Percentiles rank a stretch among this genome's conserved stretches.
Evolutionary conservation across 768 basidiomycete species (phyloP).

Genomic region (Mycena vulgaris): DNA sequence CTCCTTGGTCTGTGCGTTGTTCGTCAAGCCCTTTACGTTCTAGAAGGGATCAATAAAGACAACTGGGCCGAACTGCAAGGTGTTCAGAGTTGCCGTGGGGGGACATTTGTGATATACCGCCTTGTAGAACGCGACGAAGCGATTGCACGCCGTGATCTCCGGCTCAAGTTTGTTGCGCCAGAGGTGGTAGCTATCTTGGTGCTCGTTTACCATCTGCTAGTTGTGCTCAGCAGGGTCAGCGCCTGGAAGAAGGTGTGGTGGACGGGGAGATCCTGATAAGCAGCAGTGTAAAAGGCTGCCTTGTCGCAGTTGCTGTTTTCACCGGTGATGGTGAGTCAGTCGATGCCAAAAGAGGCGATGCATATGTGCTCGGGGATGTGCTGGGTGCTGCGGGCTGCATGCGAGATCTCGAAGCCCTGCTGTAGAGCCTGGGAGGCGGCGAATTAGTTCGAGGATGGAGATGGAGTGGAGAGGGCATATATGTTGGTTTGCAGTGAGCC

Average conservation of each 20-base stretch:
- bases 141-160: slow-evolving; percentile 1
- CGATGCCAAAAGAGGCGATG: neutral
- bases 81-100: too few relatives aligned
- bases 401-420: neutral
- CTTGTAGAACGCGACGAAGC: neutral
- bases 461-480: too few relatives aligned
- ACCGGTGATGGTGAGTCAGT: neutral
- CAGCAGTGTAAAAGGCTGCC: neutral
- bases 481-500: neutral
- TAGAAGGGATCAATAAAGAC: neutral
- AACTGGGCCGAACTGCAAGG: neutral
- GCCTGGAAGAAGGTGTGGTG: neutral
- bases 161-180: neutral
- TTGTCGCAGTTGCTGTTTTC: slow-evolving; percentile 1
- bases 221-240: neutral
- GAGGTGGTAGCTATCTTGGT: neutral
- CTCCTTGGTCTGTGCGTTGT: neutral
- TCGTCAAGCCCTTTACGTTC: neutral
- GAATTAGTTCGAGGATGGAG: too few relatives aligned
- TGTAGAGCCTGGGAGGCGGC: neutral
- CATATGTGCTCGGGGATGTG: neutral
- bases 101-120: neutral
- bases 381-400: neutral
- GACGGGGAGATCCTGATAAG: neutral
- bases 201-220: neutral